phyloP scores from a whole-genome alignment of 2,329 filamentous ascomycete genomes.

The Penicillium sp. region DNA sequence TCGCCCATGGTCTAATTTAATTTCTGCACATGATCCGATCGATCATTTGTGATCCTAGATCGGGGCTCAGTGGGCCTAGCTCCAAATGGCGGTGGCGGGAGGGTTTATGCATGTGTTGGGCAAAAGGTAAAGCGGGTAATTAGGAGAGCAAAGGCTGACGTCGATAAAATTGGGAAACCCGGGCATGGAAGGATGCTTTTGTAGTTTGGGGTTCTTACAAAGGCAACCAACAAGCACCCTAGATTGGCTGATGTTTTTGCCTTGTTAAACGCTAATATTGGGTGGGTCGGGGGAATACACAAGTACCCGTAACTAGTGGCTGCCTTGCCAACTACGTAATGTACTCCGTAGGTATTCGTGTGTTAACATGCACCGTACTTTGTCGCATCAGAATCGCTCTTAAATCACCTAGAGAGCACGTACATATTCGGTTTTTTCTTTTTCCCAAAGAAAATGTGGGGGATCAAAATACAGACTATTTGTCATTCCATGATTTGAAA shows the following conservation, averaged over 20 bases:
- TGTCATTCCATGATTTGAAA: not conserved
- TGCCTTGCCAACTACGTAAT: not conserved
- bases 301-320: not conserved
- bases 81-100: not conserved
- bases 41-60: not conserved
- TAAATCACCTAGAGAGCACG: not conserved
- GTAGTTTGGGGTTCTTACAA: not conserved
- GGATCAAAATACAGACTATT: not conserved
- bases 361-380: not conserved
- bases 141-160: not conserved
- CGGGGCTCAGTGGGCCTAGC: not conserved
- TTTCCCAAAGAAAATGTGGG: not conserved
- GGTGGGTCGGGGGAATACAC: not conserved
- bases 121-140: not conserved
- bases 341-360: not conserved
- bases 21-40: not conserved
- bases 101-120: not conserved
- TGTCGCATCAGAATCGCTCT: not conserved
- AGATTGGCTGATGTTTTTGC: not conserved
- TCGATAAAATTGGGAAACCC: not conserved
- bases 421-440: not conserved
- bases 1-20: constrained; percentile 1
- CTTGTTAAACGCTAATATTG: not conserved
- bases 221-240: not conserved
- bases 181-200: not conserved